phyloP scores from a whole-genome alignment of 768 basidiomycete genomes.

The Collybia mongolica region DNA sequence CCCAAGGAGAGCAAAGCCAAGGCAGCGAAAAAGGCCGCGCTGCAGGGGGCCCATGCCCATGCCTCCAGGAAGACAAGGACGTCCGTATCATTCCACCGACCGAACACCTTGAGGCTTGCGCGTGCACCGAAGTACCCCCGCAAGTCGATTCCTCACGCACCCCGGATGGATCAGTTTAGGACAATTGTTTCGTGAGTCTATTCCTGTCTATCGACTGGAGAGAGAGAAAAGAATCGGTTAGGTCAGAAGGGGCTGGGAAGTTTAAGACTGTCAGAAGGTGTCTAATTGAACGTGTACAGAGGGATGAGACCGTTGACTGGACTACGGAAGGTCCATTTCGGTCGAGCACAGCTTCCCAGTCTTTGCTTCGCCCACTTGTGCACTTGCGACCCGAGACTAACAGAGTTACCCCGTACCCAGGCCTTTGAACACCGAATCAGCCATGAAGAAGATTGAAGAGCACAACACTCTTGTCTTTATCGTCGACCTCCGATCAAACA shows the following conservation, averaged over 20 bases:
- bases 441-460: slow-evolving; percentile 99
- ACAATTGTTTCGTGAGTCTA: slow-evolving; percentile 84
- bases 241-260: not conserved
- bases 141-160: slow-evolving; percentile 88
- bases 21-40: slow-evolving; percentile 93
- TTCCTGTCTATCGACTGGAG: not conserved
- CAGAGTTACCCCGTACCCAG: slow-evolving; percentile 31
- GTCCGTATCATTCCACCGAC: slow-evolving; percentile 92
- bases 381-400: not conserved
- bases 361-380: not conserved
- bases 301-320: not conserved
- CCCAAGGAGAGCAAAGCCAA: slow-evolving; percentile 75
- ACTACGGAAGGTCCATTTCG: not conserved
- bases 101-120: slow-evolving; percentile 84
- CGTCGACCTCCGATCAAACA: slow-evolving; percentile 93
- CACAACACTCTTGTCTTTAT: slow-evolving; percentile 99
- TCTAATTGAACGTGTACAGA: too few relatives aligned
- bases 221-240: not conserved
- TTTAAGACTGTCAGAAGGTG: too few relatives aligned
- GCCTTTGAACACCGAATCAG: slow-evolving; percentile 91
- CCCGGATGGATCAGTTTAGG: slow-evolving; percentile 96
- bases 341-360: not conserved
- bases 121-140: slow-evolving; percentile 94
- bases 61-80: slow-evolving; percentile 77
- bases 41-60: slow-evolving; percentile 82